A percentile compares a stretch with the other conserved stretches of the same genome.
phyloP scores from a whole-genome alignment of 331 rosid species.

The Acacia pycnantha region DNA sequence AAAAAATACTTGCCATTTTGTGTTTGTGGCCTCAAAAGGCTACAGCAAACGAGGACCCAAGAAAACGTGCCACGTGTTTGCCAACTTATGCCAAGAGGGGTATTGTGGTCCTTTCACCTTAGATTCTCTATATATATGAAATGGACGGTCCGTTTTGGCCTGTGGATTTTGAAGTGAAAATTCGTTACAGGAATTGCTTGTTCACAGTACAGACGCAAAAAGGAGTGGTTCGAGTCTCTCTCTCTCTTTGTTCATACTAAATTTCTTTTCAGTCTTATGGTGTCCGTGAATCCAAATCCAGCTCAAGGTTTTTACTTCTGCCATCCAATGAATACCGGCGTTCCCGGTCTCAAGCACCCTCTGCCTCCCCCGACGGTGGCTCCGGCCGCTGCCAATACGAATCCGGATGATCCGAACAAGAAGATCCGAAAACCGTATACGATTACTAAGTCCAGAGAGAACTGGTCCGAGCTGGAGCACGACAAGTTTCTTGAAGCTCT shows the following conservation, averaged over 20 bases:
- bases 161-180: not conserved
- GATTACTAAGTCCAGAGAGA: conserved; percentile 89
- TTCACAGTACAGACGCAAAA: not conserved
- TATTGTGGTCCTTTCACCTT: not conserved
- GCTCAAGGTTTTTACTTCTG: conserved; percentile 60
- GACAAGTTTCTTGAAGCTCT: conserved; percentile 98
- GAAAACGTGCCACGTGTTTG: not conserved
- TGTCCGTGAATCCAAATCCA: conserved; percentile 69
- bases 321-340: conserved; percentile 55
- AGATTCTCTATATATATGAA: not conserved
- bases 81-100: not conserved
- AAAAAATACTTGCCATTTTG: not conserved
- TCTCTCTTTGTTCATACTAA: not conserved
- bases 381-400: not conserved
- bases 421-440: conserved; percentile 89
- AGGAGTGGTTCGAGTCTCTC: not conserved
- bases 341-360: conserved; percentile 42
- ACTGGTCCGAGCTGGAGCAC: conserved; percentile 95
- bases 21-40: not conserved
- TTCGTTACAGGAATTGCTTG: not conserved
- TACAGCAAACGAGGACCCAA: too few relatives aligned
- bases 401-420: conserved; percentile 56
- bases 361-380: conserved; percentile 39
- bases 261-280: conserved; percentile 34
- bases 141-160: not conserved